These are phyloP conservation scores for Pichia sp. DNA, from an alignment of 1,139 yeast species.

Conservation along the genomic window DNA sequence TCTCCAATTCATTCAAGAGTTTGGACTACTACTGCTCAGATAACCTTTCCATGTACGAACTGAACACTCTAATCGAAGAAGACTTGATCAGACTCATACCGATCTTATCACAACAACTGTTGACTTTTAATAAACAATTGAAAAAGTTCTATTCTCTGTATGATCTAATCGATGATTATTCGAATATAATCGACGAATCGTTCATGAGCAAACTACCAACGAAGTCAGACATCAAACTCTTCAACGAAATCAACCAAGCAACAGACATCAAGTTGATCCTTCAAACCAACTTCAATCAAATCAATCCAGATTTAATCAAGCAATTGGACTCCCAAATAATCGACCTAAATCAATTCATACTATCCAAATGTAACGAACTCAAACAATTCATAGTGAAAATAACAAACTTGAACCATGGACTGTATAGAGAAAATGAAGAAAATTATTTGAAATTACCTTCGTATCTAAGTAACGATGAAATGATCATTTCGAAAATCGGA, in stretches of 20 bases:
- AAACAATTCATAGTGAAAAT: conserved; percentile 15
- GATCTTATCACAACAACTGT: conserved; percentile 24
- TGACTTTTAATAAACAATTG: conserved; percentile 22
- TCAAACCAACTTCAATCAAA: conserved; percentile 27
- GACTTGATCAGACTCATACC: conserved; percentile 27
- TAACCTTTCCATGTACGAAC: conserved; percentile 21
- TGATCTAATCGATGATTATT: conserved; percentile 23
- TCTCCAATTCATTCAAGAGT: conserved; percentile 15
- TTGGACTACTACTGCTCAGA: conserved; percentile 24
- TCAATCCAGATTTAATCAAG: conserved; percentile 24
- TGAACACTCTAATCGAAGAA: conserved; percentile 25
- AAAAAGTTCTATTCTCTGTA: conserved; percentile 23
- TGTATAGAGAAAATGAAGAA: conserved; percentile 15
- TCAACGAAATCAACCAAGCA: conserved; percentile 20
- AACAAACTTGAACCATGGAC: conserved; percentile 12
- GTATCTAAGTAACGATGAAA: conserved; percentile 10
- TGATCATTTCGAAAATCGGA: conserved; percentile 21
- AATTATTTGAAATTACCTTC: conserved; percentile 11
- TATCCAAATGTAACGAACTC: conserved; percentile 14
- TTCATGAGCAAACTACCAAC: conserved; percentile 27
- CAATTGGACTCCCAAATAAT: conserved; percentile 23
- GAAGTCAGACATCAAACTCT: conserved; percentile 20
- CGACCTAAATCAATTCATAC: conserved; percentile 15
- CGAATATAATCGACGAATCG: conserved; percentile 7
- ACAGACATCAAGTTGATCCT: conserved; percentile 27